Base-by-base conservation (phyloP, 1,139 yeast genomes). In the Hanseniaspora sp. region DNA sequence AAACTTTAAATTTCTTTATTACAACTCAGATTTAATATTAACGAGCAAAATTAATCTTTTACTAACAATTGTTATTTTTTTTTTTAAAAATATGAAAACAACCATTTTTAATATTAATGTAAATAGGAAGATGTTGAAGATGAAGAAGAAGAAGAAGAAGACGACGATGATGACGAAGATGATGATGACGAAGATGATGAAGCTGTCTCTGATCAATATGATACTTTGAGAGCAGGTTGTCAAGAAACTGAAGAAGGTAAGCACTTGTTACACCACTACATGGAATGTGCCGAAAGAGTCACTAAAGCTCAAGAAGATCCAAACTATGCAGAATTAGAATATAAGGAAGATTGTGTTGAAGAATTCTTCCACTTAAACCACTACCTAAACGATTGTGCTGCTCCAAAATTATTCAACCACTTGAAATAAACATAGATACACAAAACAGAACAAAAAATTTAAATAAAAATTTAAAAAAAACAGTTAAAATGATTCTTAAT, bases 351-450 rank as follows among this genome's bases (percentile, higher is more conserved):
- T 73, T 92, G 98, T 76, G 83, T 90, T 60, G 97, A 92, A 73
- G 98, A 92, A 74, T 92, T 84, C 74, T 90, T 90, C 90, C 97
- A 92, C 74, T 78, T 88, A 69, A 86, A 86, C 71, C 97, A 92
- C 72, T 87, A 95, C 76, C 67, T 90, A 67, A 87, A 86, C 72
- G 92, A 85, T 69, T 83, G 95, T 75, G 88, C 86, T 67, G 92
- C 96, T 58, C 95, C 95, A 72, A 83, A 82, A 71, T 77, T 90
- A 69, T 88, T 92, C 76, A 74, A 80, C 74, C 83, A 83, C 72
- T 81, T 88, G 74, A 86, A 86, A 72, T 88, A 82, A 71, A 44
- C 34, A 23, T 13, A 15, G 39, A 12, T n/a, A n/a, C n/a, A n/a
- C n/a, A n/a, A n/a, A n/a, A n/a, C n/a, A n/a, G n/a, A n/a, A n/a